A percentile compares a stretch with the other conserved stretches of the same genome.
Evolutionary conservation across 2,329 filamentous ascomycete genomes (phyloP).

Genomic region (Elsinoe perseae): DNA sequence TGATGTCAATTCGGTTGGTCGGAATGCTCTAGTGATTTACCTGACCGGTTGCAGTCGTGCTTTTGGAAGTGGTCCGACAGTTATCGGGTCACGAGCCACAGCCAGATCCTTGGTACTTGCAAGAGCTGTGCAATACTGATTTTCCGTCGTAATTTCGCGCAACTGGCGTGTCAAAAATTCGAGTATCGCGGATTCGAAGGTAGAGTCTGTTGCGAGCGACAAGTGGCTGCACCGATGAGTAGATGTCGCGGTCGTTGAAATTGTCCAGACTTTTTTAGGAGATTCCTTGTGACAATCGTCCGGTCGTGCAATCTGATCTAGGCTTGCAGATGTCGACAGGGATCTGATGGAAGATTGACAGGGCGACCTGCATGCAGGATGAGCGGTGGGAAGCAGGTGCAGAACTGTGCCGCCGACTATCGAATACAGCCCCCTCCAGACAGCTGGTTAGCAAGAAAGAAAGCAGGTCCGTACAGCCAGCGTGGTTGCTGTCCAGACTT

Average conservation of each 20-base stretch:
- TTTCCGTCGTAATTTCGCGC: neutral
- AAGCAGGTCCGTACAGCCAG: neutral
- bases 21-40: neutral
- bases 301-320: neutral
- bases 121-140: neutral
- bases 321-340: neutral
- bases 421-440: conserved; percentile 2
- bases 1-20: neutral
- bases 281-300: neutral
- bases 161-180: neutral
- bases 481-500: neutral
- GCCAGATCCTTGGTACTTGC: neutral
- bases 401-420: conserved; percentile 9
- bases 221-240: neutral
- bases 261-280: neutral
- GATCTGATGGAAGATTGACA: conserved; percentile 1
- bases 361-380: conserved; percentile 9
- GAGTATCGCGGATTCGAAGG: neutral
- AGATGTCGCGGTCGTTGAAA: neutral
- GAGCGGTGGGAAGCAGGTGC: neutral
- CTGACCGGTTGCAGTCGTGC: conserved; percentile 3
- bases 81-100: neutral
- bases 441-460: neutral
- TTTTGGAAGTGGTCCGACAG: neutral
- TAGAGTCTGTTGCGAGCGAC: neutral